Evolutionary conservation across 177 flowering plant species (phyloP).

Genomic region (Tripterygium wilfordii): DNA sequence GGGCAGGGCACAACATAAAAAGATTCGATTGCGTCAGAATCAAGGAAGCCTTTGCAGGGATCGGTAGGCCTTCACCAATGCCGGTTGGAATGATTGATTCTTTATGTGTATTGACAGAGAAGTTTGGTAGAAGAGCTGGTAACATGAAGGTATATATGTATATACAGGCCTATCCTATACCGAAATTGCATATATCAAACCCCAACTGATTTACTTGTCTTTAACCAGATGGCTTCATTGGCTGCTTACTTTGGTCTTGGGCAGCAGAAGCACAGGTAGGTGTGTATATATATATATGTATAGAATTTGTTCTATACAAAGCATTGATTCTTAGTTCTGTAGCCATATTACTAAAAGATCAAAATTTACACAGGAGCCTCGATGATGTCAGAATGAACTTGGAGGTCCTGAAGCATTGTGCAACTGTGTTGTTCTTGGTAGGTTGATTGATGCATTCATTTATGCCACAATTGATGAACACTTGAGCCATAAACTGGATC

Average conservation of each 20-base stretch:
- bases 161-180: no score
- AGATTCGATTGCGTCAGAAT: conserved; percentile 76
- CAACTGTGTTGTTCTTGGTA: conserved; percentile 92
- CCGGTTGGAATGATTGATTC: conserved; percentile 83
- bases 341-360: no score
- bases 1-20: conserved; percentile 92
- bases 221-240: conserved; percentile 72
- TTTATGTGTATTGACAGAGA: conserved; percentile 51
- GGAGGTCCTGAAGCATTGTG: conserved; percentile 92
- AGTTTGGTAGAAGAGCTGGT: conserved; percentile 90
- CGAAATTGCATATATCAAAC: no score
- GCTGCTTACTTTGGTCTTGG: conserved; percentile 88
- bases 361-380: conserved; percentile 69
- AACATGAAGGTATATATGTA: conserved; percentile 72
- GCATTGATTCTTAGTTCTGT: no score
- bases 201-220: neutral
- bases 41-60: conserved; percentile 67
- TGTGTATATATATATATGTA: no score
- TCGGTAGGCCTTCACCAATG: conserved; percentile 56
- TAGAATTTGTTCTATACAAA: no score
- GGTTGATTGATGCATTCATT: neutral
- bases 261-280: conserved; percentile 87
- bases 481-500: no score
- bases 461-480: no score
- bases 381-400: conserved; percentile 93